Conservation (phyloP, 2,329 filamentous ascomycete genomes). For the Alternaria incomplexa region DNA sequence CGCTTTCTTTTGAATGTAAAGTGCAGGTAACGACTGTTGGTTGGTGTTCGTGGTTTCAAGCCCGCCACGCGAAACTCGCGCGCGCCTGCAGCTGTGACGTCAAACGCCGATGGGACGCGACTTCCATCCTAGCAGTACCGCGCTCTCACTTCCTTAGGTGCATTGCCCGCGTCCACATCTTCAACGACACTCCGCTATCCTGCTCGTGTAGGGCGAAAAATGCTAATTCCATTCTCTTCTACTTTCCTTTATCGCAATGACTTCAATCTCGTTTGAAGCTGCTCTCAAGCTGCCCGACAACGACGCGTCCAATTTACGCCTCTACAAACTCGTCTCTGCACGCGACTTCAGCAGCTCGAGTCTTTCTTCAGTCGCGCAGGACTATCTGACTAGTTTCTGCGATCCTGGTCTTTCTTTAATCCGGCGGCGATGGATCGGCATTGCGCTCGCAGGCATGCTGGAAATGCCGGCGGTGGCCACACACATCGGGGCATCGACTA, state of each 20-base stretch:
- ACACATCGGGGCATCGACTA: slow-evolving; percentile 17
- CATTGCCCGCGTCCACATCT: background rate
- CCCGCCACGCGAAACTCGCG: background rate
- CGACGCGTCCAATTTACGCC: slow-evolving; percentile 20
- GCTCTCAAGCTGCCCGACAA: slow-evolving; percentile 30
- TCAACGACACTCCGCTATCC: background rate
- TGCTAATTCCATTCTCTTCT: background rate
- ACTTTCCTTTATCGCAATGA: slow-evolving; percentile 15
- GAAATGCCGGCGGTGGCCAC: slow-evolving; percentile 17
- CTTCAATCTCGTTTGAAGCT: slow-evolving; percentile 21
- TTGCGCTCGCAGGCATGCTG: slow-evolving; percentile 39
- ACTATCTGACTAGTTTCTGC: slow-evolving; percentile 39
- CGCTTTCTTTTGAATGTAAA: background rate
- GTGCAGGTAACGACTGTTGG: background rate
- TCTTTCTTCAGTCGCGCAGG: slow-evolving; percentile 22
- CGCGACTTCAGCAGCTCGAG: slow-evolving; percentile 8
- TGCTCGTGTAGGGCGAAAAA: background rate
- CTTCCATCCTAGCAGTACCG: background rate
- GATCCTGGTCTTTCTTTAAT: slow-evolving; percentile 15
- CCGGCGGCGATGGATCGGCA: slow-evolving; percentile 40
- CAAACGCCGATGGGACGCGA: background rate
- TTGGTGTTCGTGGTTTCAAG: background rate
- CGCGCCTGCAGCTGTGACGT: slow-evolving; percentile 1
- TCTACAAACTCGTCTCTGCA: slow-evolving; percentile 25
- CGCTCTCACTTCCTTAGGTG: background rate